A percentile compares a stretch with the other conserved stretches of the same genome.
These are phyloP conservation scores for Amylostereum areolatum DNA, from an alignment of 1,284 basidiomycete species.

Conservation along the genomic window DNA sequence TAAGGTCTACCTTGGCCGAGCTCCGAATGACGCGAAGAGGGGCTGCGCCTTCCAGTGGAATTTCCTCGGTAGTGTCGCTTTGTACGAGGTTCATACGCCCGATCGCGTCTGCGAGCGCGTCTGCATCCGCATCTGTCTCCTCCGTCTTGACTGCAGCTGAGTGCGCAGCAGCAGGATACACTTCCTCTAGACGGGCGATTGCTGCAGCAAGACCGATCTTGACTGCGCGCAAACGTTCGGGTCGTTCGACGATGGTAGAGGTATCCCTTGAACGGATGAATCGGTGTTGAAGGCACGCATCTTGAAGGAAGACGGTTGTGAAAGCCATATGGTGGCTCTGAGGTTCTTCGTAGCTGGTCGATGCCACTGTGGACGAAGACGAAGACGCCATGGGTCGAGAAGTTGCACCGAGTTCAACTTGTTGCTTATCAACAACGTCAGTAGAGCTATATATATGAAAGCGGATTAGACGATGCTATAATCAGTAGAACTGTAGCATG, in stretches of 20 bases:
- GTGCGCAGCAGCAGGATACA: background rate
- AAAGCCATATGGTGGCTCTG: too few species aligned
- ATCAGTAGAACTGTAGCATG: too few species aligned
- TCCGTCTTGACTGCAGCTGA: background rate
- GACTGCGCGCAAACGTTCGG: conserved; percentile 82
- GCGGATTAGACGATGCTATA: too few species aligned
- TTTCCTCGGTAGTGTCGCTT: conserved; percentile 7
- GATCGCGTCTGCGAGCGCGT: conserved; percentile 53
- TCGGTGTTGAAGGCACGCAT: conserved; percentile 66
- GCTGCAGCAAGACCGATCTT: conserved; percentile 76
- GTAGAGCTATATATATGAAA: too few species aligned
- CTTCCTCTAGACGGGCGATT: conserved; percentile 62
- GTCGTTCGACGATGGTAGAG: conserved; percentile 80
- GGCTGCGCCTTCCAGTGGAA: conserved; percentile 10
- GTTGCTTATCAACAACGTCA: too few species aligned
- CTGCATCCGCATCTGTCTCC: conserved; percentile 19
- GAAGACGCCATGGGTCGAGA: too few species aligned
- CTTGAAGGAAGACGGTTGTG: conserved; percentile 45
- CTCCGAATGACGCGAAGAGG: conserved; percentile 46
- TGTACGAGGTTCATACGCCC: conserved; percentile 45
- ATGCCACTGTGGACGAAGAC: too few species aligned
- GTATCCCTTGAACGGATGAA: conserved; percentile 74
- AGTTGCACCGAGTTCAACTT: too few species aligned
- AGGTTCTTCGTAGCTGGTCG: too few species aligned
- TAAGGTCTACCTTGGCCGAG: conserved; percentile 44